phyloP scores from a whole-genome alignment of 768 basidiomycete species.

The Lactarius akahatsu region DNA sequence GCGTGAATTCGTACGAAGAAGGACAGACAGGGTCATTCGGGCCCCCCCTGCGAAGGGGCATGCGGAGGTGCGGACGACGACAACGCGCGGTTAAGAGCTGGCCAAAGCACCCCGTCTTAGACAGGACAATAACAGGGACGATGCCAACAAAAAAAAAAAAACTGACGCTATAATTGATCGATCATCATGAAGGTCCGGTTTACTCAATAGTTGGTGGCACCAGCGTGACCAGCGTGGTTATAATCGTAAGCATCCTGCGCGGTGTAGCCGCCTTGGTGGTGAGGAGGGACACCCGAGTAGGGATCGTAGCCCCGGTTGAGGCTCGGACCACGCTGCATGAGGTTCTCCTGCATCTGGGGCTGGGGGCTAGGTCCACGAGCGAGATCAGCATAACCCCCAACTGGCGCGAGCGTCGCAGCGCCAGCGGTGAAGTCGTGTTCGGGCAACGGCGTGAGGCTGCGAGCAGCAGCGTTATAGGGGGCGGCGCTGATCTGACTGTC shows the following conservation, averaged over 20 bases:
- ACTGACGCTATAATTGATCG: constrained; percentile 10
- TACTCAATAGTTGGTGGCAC: constrained; percentile 19
- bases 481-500: constrained; percentile 31
- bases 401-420: constrained; percentile 53
- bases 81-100: background rate
- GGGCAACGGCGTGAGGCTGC: constrained; percentile 48
- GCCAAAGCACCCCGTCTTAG: constrained; percentile 9
- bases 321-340: constrained; percentile 48
- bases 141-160: background rate
- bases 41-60: constrained; percentile 19
- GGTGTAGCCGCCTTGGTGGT: constrained; percentile 51
- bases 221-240: constrained; percentile 19
- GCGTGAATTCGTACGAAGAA: constrained; percentile 16
- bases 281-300: constrained; percentile 54
- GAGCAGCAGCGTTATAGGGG: constrained; percentile 37
- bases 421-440: constrained; percentile 80
- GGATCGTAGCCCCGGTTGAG: constrained; percentile 51
- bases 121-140: background rate
- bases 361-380: constrained; percentile 71
- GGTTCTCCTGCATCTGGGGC: constrained; percentile 58
- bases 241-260: constrained; percentile 33
- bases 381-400: constrained; percentile 81
- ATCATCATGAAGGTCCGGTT: constrained; percentile 11
- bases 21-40: constrained; percentile 11
- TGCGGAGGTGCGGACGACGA: constrained; percentile 8